Evolutionary conservation across 441 rosid species (phyloP), one percentile per base, ranked within the genome.

Genomic region (Pelargonium myrrhifolium): DNA sequence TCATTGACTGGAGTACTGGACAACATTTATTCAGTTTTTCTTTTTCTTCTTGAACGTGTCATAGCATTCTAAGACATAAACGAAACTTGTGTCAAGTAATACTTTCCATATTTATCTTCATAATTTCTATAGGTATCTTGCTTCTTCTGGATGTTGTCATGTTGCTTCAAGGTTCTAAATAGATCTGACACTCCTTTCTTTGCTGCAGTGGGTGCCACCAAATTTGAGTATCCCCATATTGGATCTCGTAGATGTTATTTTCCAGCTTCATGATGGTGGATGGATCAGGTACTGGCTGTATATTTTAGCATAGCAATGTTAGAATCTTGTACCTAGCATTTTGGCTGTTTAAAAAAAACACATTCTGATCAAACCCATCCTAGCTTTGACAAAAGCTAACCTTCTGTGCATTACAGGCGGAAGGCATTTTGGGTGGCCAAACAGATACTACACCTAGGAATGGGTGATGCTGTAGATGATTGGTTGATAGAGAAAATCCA

Each of bases 401-500:
- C 49, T 59, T 73, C 59, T 71, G 22, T 72, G 68, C 56, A 24
- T 65, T 70, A 53, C 81, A 95, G 99, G 89, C 83, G 99, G 81
- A 84, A 95, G 80, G 96, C 97, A 14, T 95, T 95, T 70, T 92
- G 99, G 99, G 96, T 92, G 65, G 98, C 90, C 69, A 95, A 95
- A 82, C 99, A 95, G 81, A 75, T 95, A 68, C 85, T 95, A 59
- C 99, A 92, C 68, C 87, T 95, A 68, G 99, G 99, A 77, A 95
- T 95, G 98, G 98, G 99, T 8, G 99, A 95, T 84, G 99, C 99
- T 35, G 83, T 95, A 69, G 99, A 95, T 84, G 99, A 95, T 76
- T 95, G 99, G 99, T 75, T 95, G 73, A 76, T 95, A 12, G 98
- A 90, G 78, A 95, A 95, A 85, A 92, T 95, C 62, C 81, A 89